These are phyloP conservation scores for Akanthomyces muscarius DNA, from an alignment of 2,329 filamentous ascomycete species.

Conservation along the genomic window DNA sequence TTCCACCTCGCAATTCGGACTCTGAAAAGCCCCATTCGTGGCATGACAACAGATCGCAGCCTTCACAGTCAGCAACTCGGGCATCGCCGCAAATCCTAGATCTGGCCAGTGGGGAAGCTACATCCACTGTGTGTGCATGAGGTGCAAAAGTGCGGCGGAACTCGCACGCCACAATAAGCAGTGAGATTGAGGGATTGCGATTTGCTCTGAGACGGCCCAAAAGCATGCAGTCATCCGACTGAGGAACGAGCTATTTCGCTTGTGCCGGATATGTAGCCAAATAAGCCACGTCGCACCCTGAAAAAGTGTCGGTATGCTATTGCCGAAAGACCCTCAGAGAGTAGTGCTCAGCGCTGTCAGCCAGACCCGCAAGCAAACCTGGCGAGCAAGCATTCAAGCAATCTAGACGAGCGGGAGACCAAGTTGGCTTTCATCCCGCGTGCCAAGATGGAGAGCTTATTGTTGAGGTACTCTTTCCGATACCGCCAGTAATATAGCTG, in stretches of 20 bases:
- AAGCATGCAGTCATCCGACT: neutral
- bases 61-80: neutral
- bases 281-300: neutral
- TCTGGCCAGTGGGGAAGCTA: neutral
- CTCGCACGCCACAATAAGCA: constrained; percentile 2
- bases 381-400: too few relatives aligned
- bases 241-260: too few relatives aligned
- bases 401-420: too few relatives aligned
- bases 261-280: too few relatives aligned
- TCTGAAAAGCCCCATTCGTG: neutral
- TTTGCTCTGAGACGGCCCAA: neutral
- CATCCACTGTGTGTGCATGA: too few relatives aligned
- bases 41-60: neutral
- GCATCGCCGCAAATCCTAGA: neutral
- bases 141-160: neutral
- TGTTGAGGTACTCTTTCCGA: too few relatives aligned
- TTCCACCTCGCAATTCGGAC: neutral
- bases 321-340: too few relatives aligned
- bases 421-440: too few relatives aligned
- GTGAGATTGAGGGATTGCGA: neutral
- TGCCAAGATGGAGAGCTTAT: too few relatives aligned
- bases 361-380: too few relatives aligned
- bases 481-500: too few relatives aligned
- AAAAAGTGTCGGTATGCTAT: neutral
- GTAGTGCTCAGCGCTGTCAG: too few relatives aligned